phyloP scores from a whole-genome alignment of 768 basidiomycete genomes.

The Lepiota venenata region DNA sequence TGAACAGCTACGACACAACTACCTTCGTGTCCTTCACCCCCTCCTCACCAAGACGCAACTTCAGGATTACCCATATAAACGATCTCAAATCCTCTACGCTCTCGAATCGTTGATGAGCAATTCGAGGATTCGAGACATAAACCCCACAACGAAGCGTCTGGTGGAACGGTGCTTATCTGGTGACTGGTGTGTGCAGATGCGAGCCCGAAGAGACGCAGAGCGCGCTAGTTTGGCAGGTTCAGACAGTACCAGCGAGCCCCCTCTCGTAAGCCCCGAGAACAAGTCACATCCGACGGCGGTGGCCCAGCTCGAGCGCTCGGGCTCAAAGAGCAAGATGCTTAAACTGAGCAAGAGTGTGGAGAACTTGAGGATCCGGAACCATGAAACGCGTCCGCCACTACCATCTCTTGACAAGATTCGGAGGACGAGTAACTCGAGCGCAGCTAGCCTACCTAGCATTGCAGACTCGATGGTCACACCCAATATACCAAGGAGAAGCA shows the following conservation, averaged over 20 bases:
- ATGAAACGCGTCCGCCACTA: slow-evolving; percentile 22
- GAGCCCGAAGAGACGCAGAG: slow-evolving; percentile 29
- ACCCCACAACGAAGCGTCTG: slow-evolving; percentile 83
- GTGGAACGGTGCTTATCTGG: slow-evolving; percentile 89
- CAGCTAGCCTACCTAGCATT: slow-evolving; percentile 27
- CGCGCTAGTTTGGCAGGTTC: slow-evolving; percentile 23
- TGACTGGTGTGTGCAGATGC: slow-evolving; percentile 80
- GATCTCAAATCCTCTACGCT: slow-evolving; percentile 79
- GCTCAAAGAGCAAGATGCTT: slow-evolving; percentile 34
- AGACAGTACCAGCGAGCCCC: slow-evolving; percentile 41
- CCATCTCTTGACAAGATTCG: slow-evolving; percentile 33
- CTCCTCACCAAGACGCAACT: slow-evolving; percentile 94
- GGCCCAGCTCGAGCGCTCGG: slow-evolving; percentile 34
- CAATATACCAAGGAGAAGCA: slow-evolving; percentile 14
- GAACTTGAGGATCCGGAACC: slow-evolving; percentile 36
- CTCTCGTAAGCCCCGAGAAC: slow-evolving; percentile 32
- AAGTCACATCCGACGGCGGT: slow-evolving; percentile 25
- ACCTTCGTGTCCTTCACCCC: slow-evolving; percentile 93
- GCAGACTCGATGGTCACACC: slow-evolving; percentile 23
- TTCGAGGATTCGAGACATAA: slow-evolving; percentile 75
- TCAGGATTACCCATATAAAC: slow-evolving; percentile 82
- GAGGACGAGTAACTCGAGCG: slow-evolving; percentile 37
- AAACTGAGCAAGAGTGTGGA: slow-evolving; percentile 71
- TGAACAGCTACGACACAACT: slow-evolving; percentile 85
- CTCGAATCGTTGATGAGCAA: slow-evolving; percentile 78